These are phyloP conservation scores for Hypoxylon sp. DNA, from an alignment of 2,329 filamentous ascomycete genomes.

Conservation along the genomic window DNA sequence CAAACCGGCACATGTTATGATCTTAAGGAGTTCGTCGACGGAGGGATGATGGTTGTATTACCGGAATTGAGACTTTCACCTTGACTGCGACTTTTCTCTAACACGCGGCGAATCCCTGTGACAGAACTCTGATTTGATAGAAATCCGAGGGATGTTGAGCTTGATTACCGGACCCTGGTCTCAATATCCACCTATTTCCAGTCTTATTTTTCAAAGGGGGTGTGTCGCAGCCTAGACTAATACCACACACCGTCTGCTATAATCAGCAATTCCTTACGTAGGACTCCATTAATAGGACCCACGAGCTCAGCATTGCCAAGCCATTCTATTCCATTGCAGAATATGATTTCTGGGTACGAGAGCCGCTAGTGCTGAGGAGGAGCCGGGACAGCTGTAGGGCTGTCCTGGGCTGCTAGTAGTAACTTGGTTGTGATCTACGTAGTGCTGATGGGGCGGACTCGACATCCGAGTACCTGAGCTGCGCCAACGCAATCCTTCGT, in stretches of 20 bases:
- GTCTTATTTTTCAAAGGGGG: constrained; percentile 1
- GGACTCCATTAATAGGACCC: constrained; percentile 31
- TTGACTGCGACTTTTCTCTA: constrained; percentile 2
- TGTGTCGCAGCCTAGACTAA: constrained; percentile 8
- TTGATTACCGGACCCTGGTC: constrained; percentile 26
- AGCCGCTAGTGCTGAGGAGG: constrained; percentile 25
- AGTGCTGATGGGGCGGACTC: constrained; percentile 10
- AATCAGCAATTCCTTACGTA: constrained; percentile 26
- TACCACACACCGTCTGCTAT: constrained; percentile 12
- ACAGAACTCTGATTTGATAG: constrained; percentile 24
- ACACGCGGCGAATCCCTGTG: background rate
- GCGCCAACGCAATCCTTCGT: constrained; percentile 27
- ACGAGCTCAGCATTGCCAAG: constrained; percentile 37
- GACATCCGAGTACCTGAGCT: constrained; percentile 19
- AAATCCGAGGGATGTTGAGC: constrained; percentile 23
- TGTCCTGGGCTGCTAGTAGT: constrained; percentile 10
- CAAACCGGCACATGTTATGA: background rate
- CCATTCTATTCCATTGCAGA: constrained; percentile 23
- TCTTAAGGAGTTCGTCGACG: background rate
- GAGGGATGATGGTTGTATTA: constrained; percentile 3
- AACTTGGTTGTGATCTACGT: constrained; percentile 10
- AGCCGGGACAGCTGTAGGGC: constrained; percentile 22
- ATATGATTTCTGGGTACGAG: constrained; percentile 16
- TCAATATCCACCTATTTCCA: constrained; percentile 4
- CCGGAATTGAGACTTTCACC: background rate